Evolutionary conservation across 768 basidiomycete genomes (phyloP).

Genomic region (Fomitopsis serialis): DNA sequence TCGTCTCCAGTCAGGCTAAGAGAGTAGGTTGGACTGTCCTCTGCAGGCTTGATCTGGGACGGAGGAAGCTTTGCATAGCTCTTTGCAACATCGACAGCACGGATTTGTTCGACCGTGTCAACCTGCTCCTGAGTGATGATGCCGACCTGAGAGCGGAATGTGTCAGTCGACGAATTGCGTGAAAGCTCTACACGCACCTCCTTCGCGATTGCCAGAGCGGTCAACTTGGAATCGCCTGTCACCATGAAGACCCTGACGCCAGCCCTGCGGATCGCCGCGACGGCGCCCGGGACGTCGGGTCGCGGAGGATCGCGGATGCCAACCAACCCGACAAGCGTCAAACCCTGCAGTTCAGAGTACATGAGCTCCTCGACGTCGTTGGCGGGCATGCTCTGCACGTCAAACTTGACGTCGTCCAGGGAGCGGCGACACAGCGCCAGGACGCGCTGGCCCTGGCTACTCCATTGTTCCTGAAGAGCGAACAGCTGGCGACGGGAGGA

Average conservation of each 20-base stretch:
- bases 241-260: conserved; percentile 64
- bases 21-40: conserved; percentile 32
- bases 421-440: conserved; percentile 47
- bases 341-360: conserved; percentile 34
- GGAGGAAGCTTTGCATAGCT: conserved; percentile 12
- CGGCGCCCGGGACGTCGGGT: conserved; percentile 47
- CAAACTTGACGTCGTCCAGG: conserved; percentile 27
- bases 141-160: conserved; percentile 33
- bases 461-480: conserved; percentile 41
- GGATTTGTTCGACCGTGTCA: conserved; percentile 29
- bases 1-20: conserved; percentile 43
- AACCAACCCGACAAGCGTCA: conserved; percentile 54
- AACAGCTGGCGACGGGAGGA: conserved; percentile 25
- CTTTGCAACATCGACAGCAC: conserved; percentile 11
- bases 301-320: conserved; percentile 58
- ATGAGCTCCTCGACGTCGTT: conserved; percentile 40
- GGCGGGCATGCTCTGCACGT: conserved; percentile 24
- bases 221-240: conserved; percentile 55
- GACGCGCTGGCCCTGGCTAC: too few species aligned
- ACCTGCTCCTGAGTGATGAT: conserved; percentile 35
- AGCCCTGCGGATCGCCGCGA: conserved; percentile 45
- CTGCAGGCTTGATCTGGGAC: conserved; percentile 28
- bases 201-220: conserved; percentile 56
- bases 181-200: conserved; percentile 62
- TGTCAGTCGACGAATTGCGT: too few species aligned